These are phyloP conservation scores for Fusarium praegraminearum DNA, from an alignment of 2,329 filamentous ascomycete species.

Conservation along the genomic window DNA sequence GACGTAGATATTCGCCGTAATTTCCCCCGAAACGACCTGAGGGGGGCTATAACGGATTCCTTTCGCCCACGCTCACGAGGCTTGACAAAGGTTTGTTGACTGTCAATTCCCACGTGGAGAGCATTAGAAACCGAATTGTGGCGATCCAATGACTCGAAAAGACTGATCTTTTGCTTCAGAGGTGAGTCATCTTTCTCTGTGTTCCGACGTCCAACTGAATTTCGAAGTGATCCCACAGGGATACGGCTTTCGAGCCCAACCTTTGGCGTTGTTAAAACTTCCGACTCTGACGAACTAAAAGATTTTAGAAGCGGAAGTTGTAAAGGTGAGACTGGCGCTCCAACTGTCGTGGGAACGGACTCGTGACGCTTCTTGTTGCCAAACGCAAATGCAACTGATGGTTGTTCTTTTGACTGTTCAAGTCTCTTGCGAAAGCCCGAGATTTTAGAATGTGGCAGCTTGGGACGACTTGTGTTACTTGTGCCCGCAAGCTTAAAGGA, in stretches of 20 bases:
- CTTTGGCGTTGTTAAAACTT: background rate
- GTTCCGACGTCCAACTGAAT: slow-evolving; percentile 3
- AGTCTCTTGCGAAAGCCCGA: slow-evolving; percentile 43
- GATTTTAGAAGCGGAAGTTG: slow-evolving; percentile 18
- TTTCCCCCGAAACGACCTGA: slow-evolving; percentile 24
- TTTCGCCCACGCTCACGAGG: background rate
- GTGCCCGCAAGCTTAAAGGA: slow-evolving; percentile 17
- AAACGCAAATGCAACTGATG: slow-evolving; percentile 18
- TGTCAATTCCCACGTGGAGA: background rate
- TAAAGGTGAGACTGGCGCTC: slow-evolving; percentile 1
- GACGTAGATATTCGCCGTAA: slow-evolving; percentile 41
- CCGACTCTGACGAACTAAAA: slow-evolving; percentile 13
- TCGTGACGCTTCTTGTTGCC: slow-evolving; percentile 23
- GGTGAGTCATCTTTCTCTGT: slow-evolving; percentile 33
- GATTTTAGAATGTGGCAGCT: slow-evolving; percentile 40
- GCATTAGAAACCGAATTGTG: background rate
- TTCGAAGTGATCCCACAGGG: background rate
- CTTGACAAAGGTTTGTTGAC: background rate
- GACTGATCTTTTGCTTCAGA: slow-evolving; percentile 48
- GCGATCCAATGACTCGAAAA: slow-evolving; percentile 48
- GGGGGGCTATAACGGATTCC: slow-evolving; percentile 1
- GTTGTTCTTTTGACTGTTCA: slow-evolving; percentile 27
- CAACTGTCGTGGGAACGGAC: background rate
- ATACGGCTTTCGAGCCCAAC: slow-evolving; percentile 13
- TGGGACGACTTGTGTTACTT: slow-evolving; percentile 1